These are phyloP conservation scores for Termitomyces sp. DNA, from an alignment of 768 basidiomycete genomes.

Conservation along the genomic window DNA sequence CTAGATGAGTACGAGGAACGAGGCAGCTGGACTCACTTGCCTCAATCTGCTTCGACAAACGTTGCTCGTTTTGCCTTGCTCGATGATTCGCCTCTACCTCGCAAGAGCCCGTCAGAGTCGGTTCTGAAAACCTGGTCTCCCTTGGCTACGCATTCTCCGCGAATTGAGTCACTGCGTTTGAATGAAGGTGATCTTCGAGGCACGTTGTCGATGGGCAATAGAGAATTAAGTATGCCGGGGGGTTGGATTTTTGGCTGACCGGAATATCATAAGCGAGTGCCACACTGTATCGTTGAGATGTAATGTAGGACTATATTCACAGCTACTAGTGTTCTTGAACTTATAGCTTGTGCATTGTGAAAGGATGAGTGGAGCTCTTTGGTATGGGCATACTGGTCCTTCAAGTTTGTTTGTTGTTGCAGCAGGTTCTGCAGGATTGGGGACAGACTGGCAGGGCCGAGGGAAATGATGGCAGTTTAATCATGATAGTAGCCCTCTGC, in stretches of 20 bases:
- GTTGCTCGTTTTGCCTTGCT: neutral
- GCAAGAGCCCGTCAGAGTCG: neutral
- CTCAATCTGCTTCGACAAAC: constrained; percentile 12
- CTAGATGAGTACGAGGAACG: constrained; percentile 41
- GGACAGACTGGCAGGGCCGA: no score
- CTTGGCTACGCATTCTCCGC: neutral
- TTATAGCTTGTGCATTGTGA: neutral
- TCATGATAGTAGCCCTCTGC: no score
- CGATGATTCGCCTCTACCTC: neutral
- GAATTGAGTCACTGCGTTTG: neutral
- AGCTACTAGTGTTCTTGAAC: neutral
- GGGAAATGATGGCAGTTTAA: no score
- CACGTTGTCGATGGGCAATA: constrained; percentile 3
- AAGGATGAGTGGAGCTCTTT: no score
- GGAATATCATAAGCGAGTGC: neutral
- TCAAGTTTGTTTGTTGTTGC: no score
- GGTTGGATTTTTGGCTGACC: constrained; percentile 27
- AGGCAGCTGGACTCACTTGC: constrained; percentile 41
- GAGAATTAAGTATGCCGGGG: constrained; percentile 35
- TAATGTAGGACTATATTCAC: neutral
- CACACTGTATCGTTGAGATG: neutral
- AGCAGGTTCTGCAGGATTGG: no score
- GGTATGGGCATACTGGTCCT: no score
- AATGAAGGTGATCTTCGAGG: neutral
- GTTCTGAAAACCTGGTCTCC: neutral